Conservation (phyloP, 2,329 filamentous ascomycete genomes). For the Hymenotorrendiella dingleyae region DNA sequence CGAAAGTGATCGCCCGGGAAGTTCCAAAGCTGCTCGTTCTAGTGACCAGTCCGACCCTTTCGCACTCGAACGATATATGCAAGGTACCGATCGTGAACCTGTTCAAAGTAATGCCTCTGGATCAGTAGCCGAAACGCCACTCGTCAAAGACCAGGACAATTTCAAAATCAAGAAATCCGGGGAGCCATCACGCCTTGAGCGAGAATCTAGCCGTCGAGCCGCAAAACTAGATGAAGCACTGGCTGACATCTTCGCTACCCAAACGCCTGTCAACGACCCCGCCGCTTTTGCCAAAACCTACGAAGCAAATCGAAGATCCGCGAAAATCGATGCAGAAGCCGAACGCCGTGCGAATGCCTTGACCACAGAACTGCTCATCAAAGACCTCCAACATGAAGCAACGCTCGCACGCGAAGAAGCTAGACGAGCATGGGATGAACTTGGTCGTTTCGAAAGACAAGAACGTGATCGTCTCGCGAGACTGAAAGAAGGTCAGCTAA, state of each 20-base stretch:
- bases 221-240: slow-evolving; percentile 3
- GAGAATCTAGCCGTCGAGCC: slow-evolving; percentile 2
- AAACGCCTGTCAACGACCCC: background rate
- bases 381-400: slow-evolving; percentile 3
- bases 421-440: slow-evolving; percentile 6
- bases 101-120: too few species aligned
- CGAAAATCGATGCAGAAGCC: background rate
- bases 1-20: too few species aligned
- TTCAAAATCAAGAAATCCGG: too few species aligned
- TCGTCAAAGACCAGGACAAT: too few species aligned
- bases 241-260: slow-evolving; percentile 1
- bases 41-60: background rate
- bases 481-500: background rate
- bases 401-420: slow-evolving; percentile 6
- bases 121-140: too few species aligned
- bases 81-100: too few species aligned
- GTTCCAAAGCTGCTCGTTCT: too few species aligned
- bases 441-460: slow-evolving; percentile 2
- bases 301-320: slow-evolving; percentile 1
- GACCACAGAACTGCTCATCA: background rate
- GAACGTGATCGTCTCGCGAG: slow-evolving; percentile 4
- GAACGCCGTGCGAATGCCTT: background rate
- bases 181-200: slow-evolving; percentile 1
- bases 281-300: background rate
- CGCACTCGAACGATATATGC: slow-evolving; percentile 1